Evolutionary conservation across 495 filamentous ascomycete genomes (phyloP), one percentile per base, ranked within the genome.

Genomic region (Aeminium ludgeri): DNA sequence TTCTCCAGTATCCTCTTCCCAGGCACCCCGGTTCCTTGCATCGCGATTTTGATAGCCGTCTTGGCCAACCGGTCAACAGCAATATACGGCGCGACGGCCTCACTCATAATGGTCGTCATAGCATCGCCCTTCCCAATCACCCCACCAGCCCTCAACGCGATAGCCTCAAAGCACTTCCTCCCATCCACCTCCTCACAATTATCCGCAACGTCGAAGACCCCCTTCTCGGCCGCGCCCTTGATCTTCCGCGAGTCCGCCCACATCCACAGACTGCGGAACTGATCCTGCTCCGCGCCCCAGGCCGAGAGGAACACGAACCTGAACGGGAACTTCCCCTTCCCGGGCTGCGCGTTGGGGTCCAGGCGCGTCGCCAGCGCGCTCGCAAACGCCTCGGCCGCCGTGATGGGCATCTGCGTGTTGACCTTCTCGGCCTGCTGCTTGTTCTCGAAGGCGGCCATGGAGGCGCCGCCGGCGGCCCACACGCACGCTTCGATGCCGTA

Each of bases 151-250:
- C 48, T 32, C 18, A 51, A 33, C 1, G 44, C 40, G 13, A 51
- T 46, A 23, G 32, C 40, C 25, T 51, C 48, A 39, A 51, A 51
- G 29, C 48, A 51, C 31, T 32, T 43, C 23, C 47, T 46, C 7
- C 44, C 48, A n/a, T 43, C 20, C 1, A 51, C 27, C 30, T 23
- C 18, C 17, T 51, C 40, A 17, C 39, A 47, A 15, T 40, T 32
- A 18, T 46, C 44, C 34, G 48, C 48, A 2, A 51, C 25, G 16
- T 47, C 48, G 32, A 51, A 51, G 6, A 51, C 3, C 10, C 29
- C 48, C 33, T 51, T 51, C 40, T 51, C 48, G 7, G 43, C 43
- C n/a, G 48, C 48, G 12, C 48, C 48, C 35, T 51, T 51, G 27
- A 40, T 46, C 40, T 51, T 47, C 31, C 48, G 33, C 19, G 39